Conservation (phyloP, 768 basidiomycete genomes). For the Psilocybe azurescens region DNA sequence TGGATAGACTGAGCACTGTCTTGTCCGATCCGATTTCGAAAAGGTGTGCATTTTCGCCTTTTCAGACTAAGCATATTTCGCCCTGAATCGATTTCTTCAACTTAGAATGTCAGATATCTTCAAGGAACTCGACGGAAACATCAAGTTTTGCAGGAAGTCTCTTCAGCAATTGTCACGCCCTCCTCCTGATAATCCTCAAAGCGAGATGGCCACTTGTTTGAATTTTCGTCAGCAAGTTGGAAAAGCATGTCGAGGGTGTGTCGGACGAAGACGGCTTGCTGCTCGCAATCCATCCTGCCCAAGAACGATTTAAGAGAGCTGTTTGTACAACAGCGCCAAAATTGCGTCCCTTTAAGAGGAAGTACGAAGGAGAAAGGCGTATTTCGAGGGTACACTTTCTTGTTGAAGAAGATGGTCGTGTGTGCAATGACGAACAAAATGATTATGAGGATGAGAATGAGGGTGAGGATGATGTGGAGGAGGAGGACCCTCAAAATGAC, state of each 20-base stretch:
- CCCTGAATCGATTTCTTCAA: background rate
- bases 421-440: constrained; percentile 23
- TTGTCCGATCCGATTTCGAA: constrained; percentile 68
- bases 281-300: constrained; percentile 57
- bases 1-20: constrained; percentile 60
- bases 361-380: constrained; percentile 12
- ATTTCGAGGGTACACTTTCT: constrained; percentile 26
- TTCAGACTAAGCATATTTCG: no score
- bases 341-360: constrained; percentile 54
- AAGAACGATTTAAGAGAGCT: constrained; percentile 48
- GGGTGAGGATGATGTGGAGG: no score
- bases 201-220: constrained; percentile 61
- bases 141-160: constrained; percentile 40
- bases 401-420: constrained; percentile 24
- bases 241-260: constrained; percentile 54
- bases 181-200: constrained; percentile 59
- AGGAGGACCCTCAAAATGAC: background rate
- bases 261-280: constrained; percentile 57
- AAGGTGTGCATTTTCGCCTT: constrained; percentile 42
- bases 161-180: constrained; percentile 47
- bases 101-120: constrained; percentile 67
- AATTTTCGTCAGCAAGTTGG: constrained; percentile 50
- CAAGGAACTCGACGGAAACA: constrained; percentile 55
- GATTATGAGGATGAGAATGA: constrained; percentile 11
- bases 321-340: constrained; percentile 61